Evolutionary conservation across 2,329 filamentous ascomycete species (phyloP), one percentile per base, ranked within the genome.

Genomic region (Colletotrichum gigasporum): DNA sequence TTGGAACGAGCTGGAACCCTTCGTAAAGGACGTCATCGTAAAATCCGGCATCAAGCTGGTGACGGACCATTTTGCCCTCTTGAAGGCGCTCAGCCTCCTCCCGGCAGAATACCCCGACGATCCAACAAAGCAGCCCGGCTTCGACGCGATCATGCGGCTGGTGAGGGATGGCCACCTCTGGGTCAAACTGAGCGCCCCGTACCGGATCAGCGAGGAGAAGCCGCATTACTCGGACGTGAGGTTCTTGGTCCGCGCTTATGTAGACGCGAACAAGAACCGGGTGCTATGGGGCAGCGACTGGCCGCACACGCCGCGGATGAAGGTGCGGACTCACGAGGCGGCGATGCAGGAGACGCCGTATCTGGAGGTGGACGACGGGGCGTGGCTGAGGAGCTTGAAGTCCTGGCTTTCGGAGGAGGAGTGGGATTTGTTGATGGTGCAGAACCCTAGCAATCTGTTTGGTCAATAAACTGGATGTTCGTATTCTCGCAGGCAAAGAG

Each of bases 251-350:
- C 53, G 70, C 9, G 73, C 71, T 0, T 68, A 76, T 34, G 67
- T 78, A 1, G 67, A 75, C 45, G 73, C 73, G 4, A 78, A 78
- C 47, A 73, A 73, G 9, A 54, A 67, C 18, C 71, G 68, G 4
- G 59, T 79, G 9, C 32, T 79, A 2, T 79, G 75, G 75, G 76
- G 77, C 2, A 79, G 76, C 64, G 77, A 79, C 44, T 79, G 75
- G 75, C 76, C 76, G 2, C 76, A 78, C 61, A 78, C 75, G 2
- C 75, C 76, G 0, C 69, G 73, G 14, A 78, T 78, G 76, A 78
- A 74, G 52, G 71, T 76, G 1, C 72, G 76, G 0, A 72, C 61
- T 5, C 69, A 63, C 5, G 72, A 77, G 47, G 75, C 75, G 30
- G 76, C 75, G 1, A 55, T 78, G 57, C 67, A 62, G 4, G 75